A percentile compares a stretch with the other conserved stretches of the same genome.
Evolutionary conservation across 805 yeast species (phyloP).

Genomic region (Blastobotrys parvus): DNA sequence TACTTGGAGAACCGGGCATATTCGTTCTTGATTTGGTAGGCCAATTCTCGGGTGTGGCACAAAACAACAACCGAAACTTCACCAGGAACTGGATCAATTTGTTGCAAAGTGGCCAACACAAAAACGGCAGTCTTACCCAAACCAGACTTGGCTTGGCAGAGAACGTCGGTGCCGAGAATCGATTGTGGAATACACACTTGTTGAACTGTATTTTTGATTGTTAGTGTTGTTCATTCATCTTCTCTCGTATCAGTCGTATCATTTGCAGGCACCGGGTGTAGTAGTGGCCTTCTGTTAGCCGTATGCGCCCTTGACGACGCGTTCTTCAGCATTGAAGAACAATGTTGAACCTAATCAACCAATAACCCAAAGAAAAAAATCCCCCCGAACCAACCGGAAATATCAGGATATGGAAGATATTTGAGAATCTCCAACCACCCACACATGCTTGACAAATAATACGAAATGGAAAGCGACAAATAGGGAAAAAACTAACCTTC

Average conservation of each 20-base stretch:
- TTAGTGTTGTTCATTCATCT: too few relatives aligned
- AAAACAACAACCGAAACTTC: slow-evolving; percentile 90
- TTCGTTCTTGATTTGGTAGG: slow-evolving; percentile 96
- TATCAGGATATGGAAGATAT: too few relatives aligned
- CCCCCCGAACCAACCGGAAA: too few relatives aligned
- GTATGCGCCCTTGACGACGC: too few relatives aligned
- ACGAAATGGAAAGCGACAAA: not conserved
- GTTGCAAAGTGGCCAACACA: slow-evolving; percentile 91
- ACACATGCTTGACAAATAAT: not conserved
- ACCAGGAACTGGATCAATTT: slow-evolving; percentile 94
- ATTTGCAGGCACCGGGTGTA: too few relatives aligned
- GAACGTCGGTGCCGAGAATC: slow-evolving; percentile 92
- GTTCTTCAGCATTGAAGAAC: too few relatives aligned
- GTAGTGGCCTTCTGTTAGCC: too few relatives aligned
- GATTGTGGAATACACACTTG: slow-evolving; percentile 98
- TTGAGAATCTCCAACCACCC: too few relatives aligned
- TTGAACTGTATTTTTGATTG: slow-evolving; percentile 52
- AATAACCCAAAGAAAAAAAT: too few relatives aligned
- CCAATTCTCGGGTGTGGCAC: slow-evolving; percentile 98
- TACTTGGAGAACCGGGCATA: slow-evolving; percentile 96
- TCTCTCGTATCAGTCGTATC: not conserved
- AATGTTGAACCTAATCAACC: too few relatives aligned
- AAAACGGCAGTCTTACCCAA: slow-evolving; percentile 98
- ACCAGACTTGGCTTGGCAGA: slow-evolving; percentile 99
- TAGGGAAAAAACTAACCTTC: slow-evolving; percentile 63